Percentiles rank a stretch among this genome's conserved stretches.
phyloP scores from a whole-genome alignment of 2,329 filamentous ascomycete species.

The Camillea tinctor region DNA sequence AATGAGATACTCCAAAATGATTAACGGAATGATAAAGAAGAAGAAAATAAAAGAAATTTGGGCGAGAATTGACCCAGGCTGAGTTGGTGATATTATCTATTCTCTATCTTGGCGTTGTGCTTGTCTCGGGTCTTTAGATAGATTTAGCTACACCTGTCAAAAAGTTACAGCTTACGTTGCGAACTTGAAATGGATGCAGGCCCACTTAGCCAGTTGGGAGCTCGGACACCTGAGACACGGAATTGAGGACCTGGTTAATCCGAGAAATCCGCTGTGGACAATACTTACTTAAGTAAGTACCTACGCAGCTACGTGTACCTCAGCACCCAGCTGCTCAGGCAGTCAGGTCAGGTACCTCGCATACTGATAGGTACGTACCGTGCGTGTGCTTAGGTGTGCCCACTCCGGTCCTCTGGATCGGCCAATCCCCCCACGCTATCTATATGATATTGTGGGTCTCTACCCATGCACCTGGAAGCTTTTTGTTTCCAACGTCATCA shows the following conservation, averaged over 20 bases:
- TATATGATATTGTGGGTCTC: background rate
- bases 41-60: slow-evolving; percentile 14
- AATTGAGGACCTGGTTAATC: slow-evolving; percentile 20
- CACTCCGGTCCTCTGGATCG: background rate
- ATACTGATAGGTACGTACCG: no score
- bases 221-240: slow-evolving; percentile 3
- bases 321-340: no score
- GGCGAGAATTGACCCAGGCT: slow-evolving; percentile 8
- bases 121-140: background rate
- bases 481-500: background rate
- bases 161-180: slow-evolving; percentile 34
- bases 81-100: slow-evolving; percentile 10
- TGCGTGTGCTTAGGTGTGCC: no score
- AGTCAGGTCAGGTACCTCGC: no score
- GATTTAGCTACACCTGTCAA: slow-evolving; percentile 23
- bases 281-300: slow-evolving; percentile 5
- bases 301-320: no score
- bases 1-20: slow-evolving; percentile 27
- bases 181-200: slow-evolving; percentile 21
- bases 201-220: background rate
- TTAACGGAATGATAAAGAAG: slow-evolving; percentile 7
- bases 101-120: slow-evolving; percentile 12
- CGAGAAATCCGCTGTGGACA: slow-evolving; percentile 1
- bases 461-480: background rate
- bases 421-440: background rate